Percentiles rank a stretch among this genome's conserved stretches.
Conservation (phyloP, 2,329 filamentous ascomycete species). For the Fusarium nematophilum region DNA sequence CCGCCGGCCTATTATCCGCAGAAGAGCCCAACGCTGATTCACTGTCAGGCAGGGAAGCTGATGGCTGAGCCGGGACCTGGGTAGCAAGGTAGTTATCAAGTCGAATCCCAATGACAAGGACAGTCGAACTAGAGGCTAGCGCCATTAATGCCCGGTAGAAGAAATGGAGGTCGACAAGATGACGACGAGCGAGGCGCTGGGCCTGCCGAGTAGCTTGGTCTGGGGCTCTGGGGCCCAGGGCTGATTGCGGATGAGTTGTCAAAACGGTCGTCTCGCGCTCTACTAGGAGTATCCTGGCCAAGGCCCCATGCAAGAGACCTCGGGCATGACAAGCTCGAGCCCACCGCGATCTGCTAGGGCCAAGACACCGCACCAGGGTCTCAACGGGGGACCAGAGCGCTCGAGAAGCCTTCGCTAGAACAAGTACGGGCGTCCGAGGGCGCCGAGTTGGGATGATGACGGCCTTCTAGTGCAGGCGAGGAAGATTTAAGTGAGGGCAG, state of each 20-base stretch:
- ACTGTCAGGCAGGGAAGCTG: constrained; percentile 46
- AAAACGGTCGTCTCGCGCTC: constrained; percentile 50
- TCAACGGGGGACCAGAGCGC: constrained; percentile 45
- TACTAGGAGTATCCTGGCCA: constrained; percentile 56
- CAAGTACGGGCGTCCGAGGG: constrained; percentile 38
- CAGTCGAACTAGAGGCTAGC: constrained; percentile 43
- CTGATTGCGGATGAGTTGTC: constrained; percentile 50
- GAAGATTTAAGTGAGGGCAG: constrained; percentile 37
- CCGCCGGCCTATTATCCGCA: constrained; percentile 44
- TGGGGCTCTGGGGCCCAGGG: constrained; percentile 46
- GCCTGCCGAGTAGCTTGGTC: constrained; percentile 42
- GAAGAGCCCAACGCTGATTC: constrained; percentile 40
- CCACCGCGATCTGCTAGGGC: constrained; percentile 52
- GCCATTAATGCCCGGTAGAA: constrained; percentile 46
- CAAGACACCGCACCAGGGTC: constrained; percentile 55
- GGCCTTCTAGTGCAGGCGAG: constrained; percentile 38
- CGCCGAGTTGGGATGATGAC: constrained; percentile 41
- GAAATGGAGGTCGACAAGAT: constrained; percentile 43
- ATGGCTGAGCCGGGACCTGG: constrained; percentile 45
- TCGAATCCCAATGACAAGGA: constrained; percentile 44
- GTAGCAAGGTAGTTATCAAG: constrained; percentile 46
- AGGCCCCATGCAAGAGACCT: constrained; percentile 50
- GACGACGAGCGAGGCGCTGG: constrained; percentile 45
- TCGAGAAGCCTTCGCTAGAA: constrained; percentile 36
- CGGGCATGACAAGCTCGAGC: constrained; percentile 55